Base-by-base conservation (phyloP, 177 flowering plant species). In the Vitis hybrid region DNA sequence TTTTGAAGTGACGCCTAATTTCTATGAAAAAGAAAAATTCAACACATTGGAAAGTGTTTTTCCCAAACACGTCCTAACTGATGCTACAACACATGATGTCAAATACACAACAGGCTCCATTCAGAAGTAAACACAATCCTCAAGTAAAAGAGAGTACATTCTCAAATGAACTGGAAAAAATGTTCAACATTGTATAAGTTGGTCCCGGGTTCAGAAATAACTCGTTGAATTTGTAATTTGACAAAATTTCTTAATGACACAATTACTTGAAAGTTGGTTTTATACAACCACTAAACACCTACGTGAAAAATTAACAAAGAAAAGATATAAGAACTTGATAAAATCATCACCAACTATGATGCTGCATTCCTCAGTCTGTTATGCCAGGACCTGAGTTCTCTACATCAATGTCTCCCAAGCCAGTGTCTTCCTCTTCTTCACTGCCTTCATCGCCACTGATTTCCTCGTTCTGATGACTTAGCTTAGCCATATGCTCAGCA, bases 391-490 rank as follows among this genome's bases (percentile, higher is more conserved):
- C 74, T 3, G 85, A 16, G 62, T 79, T 83, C 58, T 92, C 97
- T 68, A 94, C 55, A 75, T 94, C 94, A 31, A 86, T 76, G 54
- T 88, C 92, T 19, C 97, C 99, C 96, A 91, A 84, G 2, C 97
- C 99, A 0, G 91, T 88, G 67, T 94, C 99, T 81, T 94, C 99
- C 74, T 94, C 98, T 64, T 86, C 97, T 73, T 91, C 98, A 49
- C 92, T 90, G 48, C 76, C 92, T 59, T 90, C 97, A 67, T 94
- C 99, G 1, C 92, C 98, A 71, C 87, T 78, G 10, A 84, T 72
- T 82, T 94, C 99, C 71, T 86, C 94, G 69, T 93, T 93, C 3
- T 78, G 85, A 29, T 74, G 67, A 3, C 80, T 67, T 11, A 92
- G 83, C 80, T 91, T 87, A 29, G 77, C 84, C 94, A 94, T 85